Evolutionary conservation across 2,329 filamentous ascomycete genomes (phyloP), one percentile per base, ranked within the genome.

Genomic region (Cladosporium sp.): DNA sequence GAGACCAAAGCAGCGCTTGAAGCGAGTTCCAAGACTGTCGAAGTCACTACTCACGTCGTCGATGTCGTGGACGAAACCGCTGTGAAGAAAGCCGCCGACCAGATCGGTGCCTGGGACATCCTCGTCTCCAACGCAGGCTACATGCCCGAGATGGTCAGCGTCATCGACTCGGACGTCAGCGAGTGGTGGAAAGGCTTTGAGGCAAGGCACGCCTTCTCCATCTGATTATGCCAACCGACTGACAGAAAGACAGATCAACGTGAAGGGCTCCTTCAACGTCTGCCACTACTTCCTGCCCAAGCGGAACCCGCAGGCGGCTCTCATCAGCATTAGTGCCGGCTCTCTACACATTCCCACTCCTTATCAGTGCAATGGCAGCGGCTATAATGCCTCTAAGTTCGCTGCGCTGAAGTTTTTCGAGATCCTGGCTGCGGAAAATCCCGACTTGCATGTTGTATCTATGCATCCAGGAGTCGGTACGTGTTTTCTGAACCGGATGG

Each of bases 401-500:
- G 74, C 70, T 0, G 56, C 56, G 0, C 38, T 61, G 2, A 70
- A 71, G 32, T 55, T 76, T 44, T 63, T 70, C 22, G 66, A 72
- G 14, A 68, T 64, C 31, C 53, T 74, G 2, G 61, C 60, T 1
- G 60, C 59, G 8, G 70, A 70, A 54, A 67, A 75, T 28, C 71
- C 71, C 0, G 57, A 64, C 0, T 32, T 75, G 0, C 61, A 66
- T 11, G 61, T 75, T n/a, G 66, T 70, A 11, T 64, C 63, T 43
- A 59, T 73, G 3, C 74, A 76, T 7, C 73, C 74, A 1, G 74
- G 74, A 1, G 62, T 72, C 1, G 37, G 41, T 10, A 19, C 46
- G 32, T 35, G 37, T 34, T 22, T 48, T 10, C 31, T 33, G 7
- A n/a, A 37, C 11, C 43, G 35, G 5, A 40, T 41, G 11, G 43